Percentiles rank a stretch among this genome's conserved stretches.
These are phyloP conservation scores for Phytophthora pluvialis DNA, from an alignment of 352 stramenopile species.

Conservation along the genomic window DNA sequence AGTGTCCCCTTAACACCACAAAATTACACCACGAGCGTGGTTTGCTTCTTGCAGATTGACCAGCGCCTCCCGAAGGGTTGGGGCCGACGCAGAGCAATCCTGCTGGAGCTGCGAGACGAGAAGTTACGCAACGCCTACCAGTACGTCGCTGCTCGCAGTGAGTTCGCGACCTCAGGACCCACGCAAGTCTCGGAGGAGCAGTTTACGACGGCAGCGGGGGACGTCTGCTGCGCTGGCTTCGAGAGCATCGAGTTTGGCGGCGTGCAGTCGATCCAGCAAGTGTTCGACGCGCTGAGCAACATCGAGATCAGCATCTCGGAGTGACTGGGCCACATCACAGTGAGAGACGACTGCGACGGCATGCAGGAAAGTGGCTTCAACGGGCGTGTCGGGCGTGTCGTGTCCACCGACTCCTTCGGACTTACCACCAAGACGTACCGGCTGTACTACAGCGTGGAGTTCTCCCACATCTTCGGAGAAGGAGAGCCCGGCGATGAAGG, in stretches of 20 bases:
- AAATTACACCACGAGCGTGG: too few species aligned
- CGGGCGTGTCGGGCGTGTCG: constrained; percentile 35
- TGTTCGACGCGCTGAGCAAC: constrained; percentile 49
- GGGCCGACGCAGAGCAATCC: constrained; percentile 19
- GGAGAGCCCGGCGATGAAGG: constrained; percentile 19
- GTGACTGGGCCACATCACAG: constrained; percentile 40
- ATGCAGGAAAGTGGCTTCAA: constrained; percentile 37
- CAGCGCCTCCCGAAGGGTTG: constrained; percentile 28
- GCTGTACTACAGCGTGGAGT: constrained; percentile 33
- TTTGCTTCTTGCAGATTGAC: too few species aligned
- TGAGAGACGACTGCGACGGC: constrained; percentile 51
- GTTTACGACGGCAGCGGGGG: constrained; percentile 27
- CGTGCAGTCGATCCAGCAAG: constrained; percentile 39
- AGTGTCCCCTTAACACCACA: too few species aligned
- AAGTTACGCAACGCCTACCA: constrained; percentile 36
- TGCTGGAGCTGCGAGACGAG: constrained; percentile 31
- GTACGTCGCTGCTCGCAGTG: constrained; percentile 37
- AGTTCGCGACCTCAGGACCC: constrained; percentile 35
- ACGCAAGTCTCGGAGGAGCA: constrained; percentile 38
- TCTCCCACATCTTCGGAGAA: constrained; percentile 33
- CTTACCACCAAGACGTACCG: constrained; percentile 47
- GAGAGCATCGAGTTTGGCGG: constrained; percentile 44
- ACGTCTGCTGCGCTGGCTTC: constrained; percentile 40
- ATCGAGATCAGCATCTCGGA: constrained; percentile 57
- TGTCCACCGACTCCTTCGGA: constrained; percentile 25